Conservation (phyloP, 345 rosid species). For the Linum lewisii region DNA sequence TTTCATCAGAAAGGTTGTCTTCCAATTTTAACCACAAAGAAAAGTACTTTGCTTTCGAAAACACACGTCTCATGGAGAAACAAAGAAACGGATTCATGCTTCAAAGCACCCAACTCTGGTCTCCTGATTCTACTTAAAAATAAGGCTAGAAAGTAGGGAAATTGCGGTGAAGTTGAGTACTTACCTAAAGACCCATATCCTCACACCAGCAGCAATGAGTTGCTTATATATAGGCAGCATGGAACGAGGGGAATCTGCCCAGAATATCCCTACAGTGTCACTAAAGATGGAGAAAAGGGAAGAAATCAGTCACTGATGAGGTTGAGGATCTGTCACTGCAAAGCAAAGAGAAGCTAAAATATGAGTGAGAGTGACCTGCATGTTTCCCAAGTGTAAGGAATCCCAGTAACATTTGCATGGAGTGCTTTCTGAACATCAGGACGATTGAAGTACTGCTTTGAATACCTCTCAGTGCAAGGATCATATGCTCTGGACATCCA, state of each 20-base stretch:
- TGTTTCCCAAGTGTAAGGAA: slow-evolving; percentile 64
- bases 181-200: slow-evolving; percentile 86
- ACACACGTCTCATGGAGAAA: no score
- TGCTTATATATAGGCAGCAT: slow-evolving; percentile 92
- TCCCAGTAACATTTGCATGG: slow-evolving; percentile 76
- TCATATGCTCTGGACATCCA: slow-evolving; percentile 98
- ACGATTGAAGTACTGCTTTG: slow-evolving; percentile 61
- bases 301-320: background rate
- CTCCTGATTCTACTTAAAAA: no score
- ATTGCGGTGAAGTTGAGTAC: slow-evolving; percentile 4
- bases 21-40: no score
- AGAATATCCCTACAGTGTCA: slow-evolving; percentile 51
- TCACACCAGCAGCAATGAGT: slow-evolving; percentile 69
- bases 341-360: background rate
- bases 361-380: slow-evolving; percentile 53
- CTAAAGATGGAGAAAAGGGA: slow-evolving; percentile 26
- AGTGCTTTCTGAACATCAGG: slow-evolving; percentile 89
- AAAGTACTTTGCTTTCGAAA: no score
- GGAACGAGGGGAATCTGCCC: slow-evolving; percentile 84
- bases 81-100: no score
- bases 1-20: no score
- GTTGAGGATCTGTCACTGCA: background rate
- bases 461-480: slow-evolving; percentile 89
- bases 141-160: slow-evolving; percentile 6
- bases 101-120: no score